Base-by-base conservation (phyloP, 2,329 filamentous ascomycete species). In the Endothia cerciana region DNA sequence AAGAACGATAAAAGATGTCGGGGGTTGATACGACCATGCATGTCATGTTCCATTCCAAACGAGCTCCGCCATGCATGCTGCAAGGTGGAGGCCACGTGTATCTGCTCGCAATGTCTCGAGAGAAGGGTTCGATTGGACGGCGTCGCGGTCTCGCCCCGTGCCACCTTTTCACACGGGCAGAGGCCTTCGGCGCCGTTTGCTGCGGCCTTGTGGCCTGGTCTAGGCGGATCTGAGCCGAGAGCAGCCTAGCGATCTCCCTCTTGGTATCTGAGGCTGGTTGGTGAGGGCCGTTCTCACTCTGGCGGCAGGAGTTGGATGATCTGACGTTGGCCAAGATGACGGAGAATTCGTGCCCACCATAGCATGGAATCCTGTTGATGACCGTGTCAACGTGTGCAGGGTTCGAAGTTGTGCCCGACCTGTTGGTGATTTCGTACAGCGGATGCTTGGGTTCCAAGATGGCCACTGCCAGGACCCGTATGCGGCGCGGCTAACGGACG, bases 21-120 rank as follows among this genome's bases (percentile, higher is more conserved):
- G n/a, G 15, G 7, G 51, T 7, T 33, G 30, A 55, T 55, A 33
- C 10, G 51, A 55, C 28, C 28, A 33, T 19, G 19, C 17, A 36
- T 55, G 30, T 55, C 28, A 33, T 33, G 51, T 55, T 55, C 51
- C 51, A 36, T 55, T 45, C 51, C 36, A 17, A 33, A 19, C 7
- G 30, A n/a, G 51, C 51, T 33, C 51, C 51, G 51, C 30, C 30
- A 19, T 55, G 51, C 30, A 55, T 33, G 28, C 51, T 55, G 57
- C 63, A 61, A 33, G 36, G 59, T 64, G 63, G 45, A 49, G 63
- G 45, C 63, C 45, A 43, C 51, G 63, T 60, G 59, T 57, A 55
- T 55, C 51, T 36, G 51, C 28, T 51, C 28, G 47, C 47, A 51
- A 36, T 10, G 33, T 10, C 33, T 36, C 49, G 60, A 25, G 60